Percentiles rank a stretch among this genome's conserved stretches.
phyloP scores from a whole-genome alignment of 495 filamentous ascomycete genomes.

The Bryoglossum gracile region DNA sequence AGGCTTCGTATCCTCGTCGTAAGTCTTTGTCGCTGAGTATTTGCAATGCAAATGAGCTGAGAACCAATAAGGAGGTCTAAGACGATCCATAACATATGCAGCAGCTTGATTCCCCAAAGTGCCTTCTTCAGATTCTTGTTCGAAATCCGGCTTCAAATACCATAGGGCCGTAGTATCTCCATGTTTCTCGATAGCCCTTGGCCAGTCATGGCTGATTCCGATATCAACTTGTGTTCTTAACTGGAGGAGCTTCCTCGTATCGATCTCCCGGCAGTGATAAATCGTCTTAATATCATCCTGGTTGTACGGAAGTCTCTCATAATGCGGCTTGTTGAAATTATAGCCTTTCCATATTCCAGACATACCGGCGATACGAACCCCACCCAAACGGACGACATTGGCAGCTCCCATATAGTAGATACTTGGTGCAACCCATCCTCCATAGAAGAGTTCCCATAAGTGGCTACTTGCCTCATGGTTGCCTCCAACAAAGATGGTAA shows the following conservation, averaged over 20 bases:
- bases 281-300: constrained; percentile 62
- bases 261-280: constrained; percentile 87
- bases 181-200: constrained; percentile 64
- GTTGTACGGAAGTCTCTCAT: constrained; percentile 82
- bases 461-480: constrained; percentile 92
- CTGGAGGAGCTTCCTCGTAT: constrained; percentile 83
- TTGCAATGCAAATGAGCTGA: constrained; percentile 88
- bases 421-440: constrained; percentile 92
- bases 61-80: constrained; percentile 86
- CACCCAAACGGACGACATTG: constrained; percentile 74
- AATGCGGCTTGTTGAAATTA: constrained; percentile 73
- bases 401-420: constrained; percentile 96
- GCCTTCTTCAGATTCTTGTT: constrained; percentile 63
- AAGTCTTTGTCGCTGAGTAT: constrained; percentile 64
- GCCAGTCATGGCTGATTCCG: constrained; percentile 94
- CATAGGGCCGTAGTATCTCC: constrained; percentile 61
- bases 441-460: constrained; percentile 86
- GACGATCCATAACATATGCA: constrained; percentile 64
- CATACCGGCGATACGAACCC: constrained; percentile 80
- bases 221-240: constrained; percentile 77
- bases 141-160: constrained; percentile 61
- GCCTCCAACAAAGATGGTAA: constrained; percentile 87
- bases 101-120: constrained; percentile 73
- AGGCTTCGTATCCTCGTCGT: constrained; percentile 35
- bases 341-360: constrained; percentile 89